Evolutionary conservation across 2,329 filamentous ascomycete species (phyloP), one percentile per base, ranked within the genome.

Genomic region (Neofusicoccum parvum): DNA sequence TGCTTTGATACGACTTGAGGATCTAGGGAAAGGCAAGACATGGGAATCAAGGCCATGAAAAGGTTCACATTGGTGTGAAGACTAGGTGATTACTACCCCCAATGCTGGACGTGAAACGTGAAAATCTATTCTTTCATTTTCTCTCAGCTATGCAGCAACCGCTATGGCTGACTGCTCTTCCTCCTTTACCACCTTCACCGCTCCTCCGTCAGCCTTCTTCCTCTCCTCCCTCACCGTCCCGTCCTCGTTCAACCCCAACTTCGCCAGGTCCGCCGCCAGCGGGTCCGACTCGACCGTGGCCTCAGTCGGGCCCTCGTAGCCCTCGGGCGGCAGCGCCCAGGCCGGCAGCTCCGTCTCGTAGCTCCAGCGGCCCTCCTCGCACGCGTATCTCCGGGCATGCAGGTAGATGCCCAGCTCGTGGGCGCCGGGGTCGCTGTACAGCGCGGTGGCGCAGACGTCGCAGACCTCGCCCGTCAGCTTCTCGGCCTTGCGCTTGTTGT

Each of bases 361-460:
- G 62, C 88, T 88, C 95, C 95, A 99, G 62, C 84, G 84, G 3
- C 94, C 94, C 32, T 88, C 88, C 32, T 88, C 86, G 75, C 94
- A 94, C 70, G 94, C 90, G 76, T 99, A 99, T 51, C 92, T 88
- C 67, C 93, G 87, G 65, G 94, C 96, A 80, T 99, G 95, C 68
- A 99, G 83, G 85, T 94, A 99, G 46, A 99, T 90, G 0, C 92
- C 92, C 53, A 99, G 83, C 81, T 99, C 95, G 72, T 98, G 94
- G 48, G 84, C 80, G 0, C 94, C 94, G 0, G 95, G 95, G 74
- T 99, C 95, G 15, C 92, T 96, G 78, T 98, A 99, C 49, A 99
- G 82, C 23, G 92, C 91, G 20, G 95, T 97, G 66, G 90, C 86
- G 77, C 95, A 99, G 39, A 93, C 78, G 5, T 89, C 84, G 76